Base-by-base conservation (phyloP, 768 basidiomycete genomes). In the Coprinopsis sp. region DNA sequence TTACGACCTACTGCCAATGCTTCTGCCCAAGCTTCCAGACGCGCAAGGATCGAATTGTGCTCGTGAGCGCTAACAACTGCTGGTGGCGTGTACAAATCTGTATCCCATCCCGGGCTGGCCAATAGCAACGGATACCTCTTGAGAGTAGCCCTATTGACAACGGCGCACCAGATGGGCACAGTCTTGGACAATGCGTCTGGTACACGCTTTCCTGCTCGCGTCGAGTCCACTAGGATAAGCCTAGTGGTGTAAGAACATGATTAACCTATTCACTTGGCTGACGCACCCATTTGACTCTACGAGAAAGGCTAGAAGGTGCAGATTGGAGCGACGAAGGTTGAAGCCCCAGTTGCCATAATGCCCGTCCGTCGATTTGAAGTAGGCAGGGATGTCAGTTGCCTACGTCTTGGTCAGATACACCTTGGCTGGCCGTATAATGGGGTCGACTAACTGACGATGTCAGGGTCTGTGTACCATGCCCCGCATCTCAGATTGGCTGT, bases 181-280 rank as follows among this genome's bases (percentile, higher is more conserved):
- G 93, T 95, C 59, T 95, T 98, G 2, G 88, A 88, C 2, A 97
- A 72, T 0, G 94, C 91, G 53, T 98, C 95, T 1, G 95, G 95
- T 38, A 95, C 84, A 12, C 91, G 81, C 67, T 98, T 97, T 7
- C 95, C 95, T 19, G 90, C 74, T 19, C 95, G 72, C 0, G 95
- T 96, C 0, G 94, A 96, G 59, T 98, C 95, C 7, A 96, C 91
- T 1, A 98, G 66, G 30, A 96, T 68, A 27, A 94, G 63, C 0
- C 92, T 94, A 40, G 1, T n/a, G 6, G 18, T 6, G 33, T 13
- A 11, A 40, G 34, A 33, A 38, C 34, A 22, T 25, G 37, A 47
- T 44, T 56, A 18, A 18, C 47, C n/a, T 8, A 16, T 39, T 18
- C 3, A 29, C 6, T 22, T n/a, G 4, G 14, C 6, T 1, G 21